Evolutionary conservation across 2,329 filamentous ascomycete species (phyloP).

Genomic region (Monosporascus cannonballus): DNA sequence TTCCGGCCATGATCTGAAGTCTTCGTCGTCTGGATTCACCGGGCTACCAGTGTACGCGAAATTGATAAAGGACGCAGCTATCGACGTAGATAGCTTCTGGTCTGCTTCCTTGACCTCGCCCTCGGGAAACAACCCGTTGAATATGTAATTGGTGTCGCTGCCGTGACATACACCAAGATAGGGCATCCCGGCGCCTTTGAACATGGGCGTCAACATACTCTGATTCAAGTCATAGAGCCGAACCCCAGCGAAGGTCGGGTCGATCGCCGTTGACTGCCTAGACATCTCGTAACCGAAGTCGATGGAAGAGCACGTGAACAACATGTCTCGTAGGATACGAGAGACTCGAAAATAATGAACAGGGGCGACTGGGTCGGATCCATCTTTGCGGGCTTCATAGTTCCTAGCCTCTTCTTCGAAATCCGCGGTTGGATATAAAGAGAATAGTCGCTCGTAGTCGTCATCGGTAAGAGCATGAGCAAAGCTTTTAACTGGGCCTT

Average conservation of each 20-base stretch:
- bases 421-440: slow-evolving; percentile 17
- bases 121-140: slow-evolving; percentile 16
- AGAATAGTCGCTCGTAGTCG: slow-evolving; percentile 18
- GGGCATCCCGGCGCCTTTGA: slow-evolving; percentile 16
- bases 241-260: slow-evolving; percentile 11
- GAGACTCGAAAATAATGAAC: slow-evolving; percentile 13
- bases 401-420: slow-evolving; percentile 15
- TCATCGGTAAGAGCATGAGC: slow-evolving; percentile 16
- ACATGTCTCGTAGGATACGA: slow-evolving; percentile 13
- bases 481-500: slow-evolving; percentile 12
- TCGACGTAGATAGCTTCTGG: slow-evolving; percentile 6
- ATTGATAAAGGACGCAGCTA: slow-evolving; percentile 14
- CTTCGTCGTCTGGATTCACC: background rate
- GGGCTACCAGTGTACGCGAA: slow-evolving; percentile 20
- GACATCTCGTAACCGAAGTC: slow-evolving; percentile 13
- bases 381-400: slow-evolving; percentile 12
- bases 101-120: slow-evolving; percentile 11
- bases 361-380: slow-evolving; percentile 10
- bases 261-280: slow-evolving; percentile 6
- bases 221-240: slow-evolving; percentile 23
- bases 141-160: slow-evolving; percentile 22
- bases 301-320: slow-evolving; percentile 16
- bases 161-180: slow-evolving; percentile 18
- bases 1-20: slow-evolving; percentile 12
- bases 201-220: slow-evolving; percentile 20